Percentiles rank a stretch among this genome's conserved stretches.
Evolutionary conservation across 441 rosid genomes (phyloP).

Genomic region (Pelargonium fulgidum): DNA sequence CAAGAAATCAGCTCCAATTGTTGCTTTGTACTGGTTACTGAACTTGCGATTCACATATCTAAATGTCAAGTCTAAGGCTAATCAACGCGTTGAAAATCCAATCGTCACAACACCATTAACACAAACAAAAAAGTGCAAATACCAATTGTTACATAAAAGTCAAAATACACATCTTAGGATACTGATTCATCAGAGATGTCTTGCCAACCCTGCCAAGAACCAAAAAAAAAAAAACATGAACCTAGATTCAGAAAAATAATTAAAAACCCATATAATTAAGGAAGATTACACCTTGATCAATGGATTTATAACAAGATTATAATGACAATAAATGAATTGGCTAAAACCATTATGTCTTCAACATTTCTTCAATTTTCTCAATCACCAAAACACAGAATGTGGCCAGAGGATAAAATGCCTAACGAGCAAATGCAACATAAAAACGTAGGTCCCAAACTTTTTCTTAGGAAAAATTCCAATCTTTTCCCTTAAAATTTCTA

Average conservation of each 20-base stretch:
- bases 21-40: conserved; percentile 7
- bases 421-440: not conserved
- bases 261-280: too few relatives aligned
- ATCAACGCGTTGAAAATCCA: not conserved
- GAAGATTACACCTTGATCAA: too few relatives aligned
- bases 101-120: not conserved
- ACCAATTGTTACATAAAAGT: conserved; percentile 3
- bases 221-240: not conserved
- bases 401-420: not conserved
- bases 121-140: not conserved
- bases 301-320: not conserved
- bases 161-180: conserved; percentile 3
- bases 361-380: not conserved
- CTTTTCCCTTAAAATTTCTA: not conserved
- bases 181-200: conserved; percentile 8
- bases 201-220: not conserved
- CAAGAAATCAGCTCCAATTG: not conserved
- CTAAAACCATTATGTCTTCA: not conserved
- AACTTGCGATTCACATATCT: conserved; percentile 6
- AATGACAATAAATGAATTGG: not conserved
- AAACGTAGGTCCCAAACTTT: not conserved
- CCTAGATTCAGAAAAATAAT: too few relatives aligned
- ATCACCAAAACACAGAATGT: not conserved
- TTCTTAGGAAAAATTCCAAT: not conserved
- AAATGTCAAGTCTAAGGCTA: not conserved